phyloP scores from a whole-genome alignment of 2,329 filamentous ascomycete genomes.

The Fusarium liriodendri region DNA sequence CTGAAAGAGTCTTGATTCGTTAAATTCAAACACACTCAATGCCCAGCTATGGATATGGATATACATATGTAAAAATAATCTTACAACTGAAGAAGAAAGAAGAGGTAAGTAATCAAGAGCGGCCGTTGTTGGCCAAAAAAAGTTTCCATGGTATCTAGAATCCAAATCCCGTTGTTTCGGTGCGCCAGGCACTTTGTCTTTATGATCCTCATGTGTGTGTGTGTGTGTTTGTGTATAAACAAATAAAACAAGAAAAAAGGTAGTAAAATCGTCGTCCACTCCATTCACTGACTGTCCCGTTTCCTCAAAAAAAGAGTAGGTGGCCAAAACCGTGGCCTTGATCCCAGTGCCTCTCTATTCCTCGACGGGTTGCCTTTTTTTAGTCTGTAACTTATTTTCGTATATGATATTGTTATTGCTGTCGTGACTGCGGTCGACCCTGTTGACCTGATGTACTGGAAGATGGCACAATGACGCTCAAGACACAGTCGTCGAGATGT shows the following conservation, averaged over 20 bases:
- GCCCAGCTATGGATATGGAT: conserved; percentile 8
- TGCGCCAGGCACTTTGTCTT: conserved; percentile 35
- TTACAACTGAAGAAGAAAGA: conserved; percentile 15
- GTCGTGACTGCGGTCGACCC: conserved; percentile 18
- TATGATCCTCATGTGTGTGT: conserved; percentile 19
- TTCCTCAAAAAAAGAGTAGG: conserved; percentile 4
- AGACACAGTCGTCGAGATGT: conserved; percentile 80
- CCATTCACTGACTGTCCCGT: conserved; percentile 10
- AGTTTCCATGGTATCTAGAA: conserved; percentile 39
- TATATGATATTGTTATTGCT: conserved; percentile 5
- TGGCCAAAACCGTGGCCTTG: conserved; percentile 18
- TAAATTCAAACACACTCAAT: conserved; percentile 8
- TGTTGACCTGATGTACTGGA: conserved; percentile 19
- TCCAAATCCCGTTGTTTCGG: conserved; percentile 23
- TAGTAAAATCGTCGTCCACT: neutral
- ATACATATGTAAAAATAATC: conserved; percentile 8
- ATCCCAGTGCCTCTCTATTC: neutral
- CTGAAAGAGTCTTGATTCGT: neutral
- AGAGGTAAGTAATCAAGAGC: conserved; percentile 1
- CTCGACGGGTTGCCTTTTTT: neutral
- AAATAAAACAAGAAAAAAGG: conserved; percentile 20
- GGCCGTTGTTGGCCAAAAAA: conserved; percentile 24
- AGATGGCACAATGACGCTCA: conserved; percentile 66
- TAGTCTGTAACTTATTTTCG: neutral
- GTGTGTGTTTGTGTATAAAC: neutral